Evolutionary conservation across 306 rosid genomes (phyloP).

Genomic region (Cicer chorassanicum): DNA sequence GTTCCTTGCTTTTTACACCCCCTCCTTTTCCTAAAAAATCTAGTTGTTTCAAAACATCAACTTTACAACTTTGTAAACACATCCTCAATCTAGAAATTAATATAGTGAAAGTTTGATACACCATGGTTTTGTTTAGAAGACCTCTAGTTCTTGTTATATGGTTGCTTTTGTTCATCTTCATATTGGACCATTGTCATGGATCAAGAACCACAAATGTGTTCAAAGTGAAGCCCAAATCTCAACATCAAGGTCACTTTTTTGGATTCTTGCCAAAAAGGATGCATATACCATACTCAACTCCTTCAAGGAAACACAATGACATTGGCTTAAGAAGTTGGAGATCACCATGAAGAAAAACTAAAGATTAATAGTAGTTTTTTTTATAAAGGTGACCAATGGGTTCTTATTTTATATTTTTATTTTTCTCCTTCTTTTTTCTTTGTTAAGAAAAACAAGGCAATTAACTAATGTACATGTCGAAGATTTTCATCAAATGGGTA

Average conservation of each 20-base stretch:
- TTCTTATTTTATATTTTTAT: conserved; percentile 36
- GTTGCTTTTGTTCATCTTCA: conserved; percentile 56
- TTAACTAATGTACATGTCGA: conserved; percentile 57
- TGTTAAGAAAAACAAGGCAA: conserved; percentile 43
- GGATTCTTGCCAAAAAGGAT: conserved; percentile 85
- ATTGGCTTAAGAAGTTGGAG: conserved; percentile 82
- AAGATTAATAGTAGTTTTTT: conserved; percentile 21
- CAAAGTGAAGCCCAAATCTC: conserved; percentile 61
- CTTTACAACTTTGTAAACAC: conserved; percentile 27
- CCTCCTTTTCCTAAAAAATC: conserved; percentile 36
- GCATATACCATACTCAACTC: conserved; percentile 85
- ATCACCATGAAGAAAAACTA: conserved; percentile 61
- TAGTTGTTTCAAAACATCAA: conserved; percentile 5
- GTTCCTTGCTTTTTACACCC: conserved; percentile 40
- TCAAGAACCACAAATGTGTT: conserved; percentile 60
- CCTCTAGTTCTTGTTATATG: conserved; percentile 46
- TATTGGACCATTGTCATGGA: conserved; percentile 54
- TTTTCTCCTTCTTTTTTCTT: conserved; percentile 38
- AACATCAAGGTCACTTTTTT: conserved; percentile 70
- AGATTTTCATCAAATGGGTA: conserved; percentile 37
- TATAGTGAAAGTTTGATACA: neutral
- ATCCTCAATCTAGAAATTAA: conserved; percentile 1
- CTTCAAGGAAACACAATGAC: conserved; percentile 94
- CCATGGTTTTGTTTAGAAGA: conserved; percentile 60
- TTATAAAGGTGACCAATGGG: conserved; percentile 50